Base-by-base conservation (phyloP, 2,329 filamentous ascomycete species). In the Trichoderma simmonsii region DNA sequence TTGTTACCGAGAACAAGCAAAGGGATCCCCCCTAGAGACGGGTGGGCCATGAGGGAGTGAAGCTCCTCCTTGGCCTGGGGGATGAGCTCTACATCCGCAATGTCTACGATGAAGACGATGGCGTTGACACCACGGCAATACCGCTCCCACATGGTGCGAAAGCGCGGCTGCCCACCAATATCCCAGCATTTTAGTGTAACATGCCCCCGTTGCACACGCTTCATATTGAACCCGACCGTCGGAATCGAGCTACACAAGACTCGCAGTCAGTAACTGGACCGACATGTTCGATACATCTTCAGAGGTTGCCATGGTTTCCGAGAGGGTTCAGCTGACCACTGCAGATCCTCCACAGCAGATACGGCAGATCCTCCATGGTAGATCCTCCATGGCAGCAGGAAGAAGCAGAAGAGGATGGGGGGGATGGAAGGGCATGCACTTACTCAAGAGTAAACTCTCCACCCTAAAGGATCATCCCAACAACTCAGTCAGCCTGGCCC, bases 161-260 rank as follows among this genome's bases (percentile, higher is more conserved):
- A 99, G 76, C 95, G 90, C 77, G 96, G 95, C 84, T 99, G 96
- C 69, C 96, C 96, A 77, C 96, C 96, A 75, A 99, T 90, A 85
- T 99, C 96, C 96, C 96, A 99, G 84, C 96, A 99, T 85, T 98
- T 98, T 79, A 99, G 87, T 77, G 96, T 97, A 81, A 99, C 96
- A 89, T 98, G 95, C 77, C 96, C 96, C 80, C 96, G 95, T 84
- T 98, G 95, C 78, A 99, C 94, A 77, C 93, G 92, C 87, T 98
- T 98, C 91, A 98, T 97, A 83, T 98, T 99, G 87, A 98, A 98
- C 76, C 96, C 96, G 78, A 99, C 95, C 18, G 96, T 99, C 74
- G 96, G 96, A 82, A 98, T 98, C 76, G 95, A 97, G 86, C 95
- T 98, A 85, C 80, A 83, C 76, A 78, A 80, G 76, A 79, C 76